Evolutionary conservation across 495 filamentous ascomycete species (phyloP).

Genomic region (Aspergillus egyptiacus): DNA sequence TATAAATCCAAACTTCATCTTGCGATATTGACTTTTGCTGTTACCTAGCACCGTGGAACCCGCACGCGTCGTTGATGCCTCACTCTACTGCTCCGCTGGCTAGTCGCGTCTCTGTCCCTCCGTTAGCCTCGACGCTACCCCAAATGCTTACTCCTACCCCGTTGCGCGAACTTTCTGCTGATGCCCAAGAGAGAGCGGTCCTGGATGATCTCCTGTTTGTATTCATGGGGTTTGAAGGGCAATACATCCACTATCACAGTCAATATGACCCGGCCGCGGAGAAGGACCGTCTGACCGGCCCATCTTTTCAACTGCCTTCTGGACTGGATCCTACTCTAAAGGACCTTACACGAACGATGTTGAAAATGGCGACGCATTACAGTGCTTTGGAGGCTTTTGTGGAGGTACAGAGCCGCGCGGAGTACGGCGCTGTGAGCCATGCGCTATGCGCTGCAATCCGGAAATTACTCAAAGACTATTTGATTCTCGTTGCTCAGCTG

Average conservation of each 20-base stretch:
- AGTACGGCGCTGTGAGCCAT: constrained; percentile 95
- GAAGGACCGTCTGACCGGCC: constrained; percentile 78
- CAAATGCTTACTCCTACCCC: constrained; percentile 62
- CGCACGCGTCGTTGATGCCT: constrained; percentile 71
- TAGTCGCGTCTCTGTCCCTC: constrained; percentile 76
- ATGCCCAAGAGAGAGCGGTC: constrained; percentile 78
- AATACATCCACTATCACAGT: constrained; percentile 82
- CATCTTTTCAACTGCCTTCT: constrained; percentile 68
- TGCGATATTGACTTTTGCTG: constrained; percentile 18
- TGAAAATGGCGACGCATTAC: constrained; percentile 95
- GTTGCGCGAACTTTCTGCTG: constrained; percentile 64
- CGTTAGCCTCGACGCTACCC: constrained; percentile 69
- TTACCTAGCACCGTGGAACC: constrained; percentile 65
- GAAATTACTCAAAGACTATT: constrained; percentile 85
- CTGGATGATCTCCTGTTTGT: constrained; percentile 89
- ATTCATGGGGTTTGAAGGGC: constrained; percentile 98
- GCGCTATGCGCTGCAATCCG: constrained; percentile 89
- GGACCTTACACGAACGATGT: constrained; percentile 78
- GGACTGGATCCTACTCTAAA: constrained; percentile 87
- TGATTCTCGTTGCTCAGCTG: constrained; percentile 85
- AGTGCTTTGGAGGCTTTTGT: constrained; percentile 86
- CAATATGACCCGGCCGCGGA: constrained; percentile 78
- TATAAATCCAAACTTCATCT: neutral
- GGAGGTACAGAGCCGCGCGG: constrained; percentile 85
- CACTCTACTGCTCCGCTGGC: constrained; percentile 87